These are phyloP conservation scores for Penicillium bialowiezense DNA, from an alignment of 495 filamentous ascomycete genomes.

Conservation along the genomic window DNA sequence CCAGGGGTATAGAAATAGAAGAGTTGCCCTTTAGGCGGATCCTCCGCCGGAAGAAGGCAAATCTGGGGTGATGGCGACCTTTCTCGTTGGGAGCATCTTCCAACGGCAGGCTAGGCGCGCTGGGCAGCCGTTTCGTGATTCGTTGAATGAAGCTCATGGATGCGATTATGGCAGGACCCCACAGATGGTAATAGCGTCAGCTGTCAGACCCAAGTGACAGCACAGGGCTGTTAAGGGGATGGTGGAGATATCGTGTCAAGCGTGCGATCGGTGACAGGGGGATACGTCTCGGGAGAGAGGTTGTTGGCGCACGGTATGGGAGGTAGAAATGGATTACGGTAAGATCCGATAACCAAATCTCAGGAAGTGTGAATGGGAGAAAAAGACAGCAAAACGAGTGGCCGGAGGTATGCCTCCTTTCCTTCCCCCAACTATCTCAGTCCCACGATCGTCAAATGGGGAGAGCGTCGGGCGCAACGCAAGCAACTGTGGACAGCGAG, in stretches of 20 bases:
- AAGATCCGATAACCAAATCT: slow-evolving; percentile 12
- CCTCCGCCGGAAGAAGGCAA: slow-evolving; percentile 84
- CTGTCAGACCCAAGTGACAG: slow-evolving; percentile 24
- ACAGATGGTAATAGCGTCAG: slow-evolving; percentile 16
- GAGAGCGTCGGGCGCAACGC: slow-evolving; percentile 30
- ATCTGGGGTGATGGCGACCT: slow-evolving; percentile 50
- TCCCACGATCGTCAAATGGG: slow-evolving; percentile 24
- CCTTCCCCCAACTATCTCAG: slow-evolving; percentile 35
- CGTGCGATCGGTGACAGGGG: slow-evolving; percentile 5
- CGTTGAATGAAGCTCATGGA: slow-evolving; percentile 64
- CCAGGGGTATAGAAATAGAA: slow-evolving; percentile 88
- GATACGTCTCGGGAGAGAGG: slow-evolving; percentile 11
- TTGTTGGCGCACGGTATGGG: neutral
- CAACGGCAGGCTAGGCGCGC: slow-evolving; percentile 56
- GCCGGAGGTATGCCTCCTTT: slow-evolving; percentile 52
- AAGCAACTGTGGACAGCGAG: slow-evolving; percentile 29
- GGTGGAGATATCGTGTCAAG: slow-evolving; percentile 12
- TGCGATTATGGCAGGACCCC: slow-evolving; percentile 26
- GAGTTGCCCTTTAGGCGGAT: slow-evolving; percentile 93
- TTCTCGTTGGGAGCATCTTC: slow-evolving; percentile 57
- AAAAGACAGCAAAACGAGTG: slow-evolving; percentile 43
- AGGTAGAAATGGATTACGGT: neutral
- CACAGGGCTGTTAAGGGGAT: slow-evolving; percentile 15
- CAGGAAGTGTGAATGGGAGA: slow-evolving; percentile 14
- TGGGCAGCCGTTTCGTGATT: slow-evolving; percentile 62